These are phyloP conservation scores for Przewalskia tangutica DNA, from an alignment of 257 asterid species.

Conservation along the genomic window DNA sequence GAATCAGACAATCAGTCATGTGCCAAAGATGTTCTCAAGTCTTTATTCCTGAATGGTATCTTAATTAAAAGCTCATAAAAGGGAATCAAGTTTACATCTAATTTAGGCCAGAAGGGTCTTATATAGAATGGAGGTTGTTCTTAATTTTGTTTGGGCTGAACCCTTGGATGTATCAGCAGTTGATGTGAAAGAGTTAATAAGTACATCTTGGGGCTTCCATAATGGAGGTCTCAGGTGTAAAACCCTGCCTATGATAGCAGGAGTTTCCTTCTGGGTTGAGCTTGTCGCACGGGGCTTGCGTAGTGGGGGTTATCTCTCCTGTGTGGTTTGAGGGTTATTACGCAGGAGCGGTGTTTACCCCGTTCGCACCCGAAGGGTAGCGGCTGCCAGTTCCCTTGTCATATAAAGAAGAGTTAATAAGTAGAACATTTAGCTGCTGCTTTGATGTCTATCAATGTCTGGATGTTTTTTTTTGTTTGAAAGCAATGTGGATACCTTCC, in stretches of 20 bases:
- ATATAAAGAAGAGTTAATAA: background rate
- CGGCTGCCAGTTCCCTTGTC: too few species aligned
- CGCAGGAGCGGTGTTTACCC: too few species aligned
- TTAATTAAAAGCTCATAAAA: background rate
- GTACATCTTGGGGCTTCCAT: too few species aligned
- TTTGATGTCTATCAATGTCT: background rate
- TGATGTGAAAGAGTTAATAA: background rate
- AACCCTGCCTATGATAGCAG: too few species aligned
- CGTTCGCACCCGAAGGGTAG: too few species aligned
- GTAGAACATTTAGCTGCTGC: background rate
- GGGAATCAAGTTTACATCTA: background rate
- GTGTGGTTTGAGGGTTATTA: too few species aligned
- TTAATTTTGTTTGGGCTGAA: background rate
- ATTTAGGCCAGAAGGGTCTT: background rate
- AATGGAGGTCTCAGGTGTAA: too few species aligned
- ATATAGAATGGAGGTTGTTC: background rate
- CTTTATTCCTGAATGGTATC: background rate
- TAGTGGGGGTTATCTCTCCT: too few species aligned
- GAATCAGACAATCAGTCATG: background rate
- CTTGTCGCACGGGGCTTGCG: too few species aligned
- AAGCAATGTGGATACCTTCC: background rate
- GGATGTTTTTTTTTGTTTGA: background rate
- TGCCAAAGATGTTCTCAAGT: background rate
- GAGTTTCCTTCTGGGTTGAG: too few species aligned
- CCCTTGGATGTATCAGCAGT: background rate